Evolutionary conservation across 495 filamentous ascomycete species (phyloP).

Genomic region (Xylaria grammica): DNA sequence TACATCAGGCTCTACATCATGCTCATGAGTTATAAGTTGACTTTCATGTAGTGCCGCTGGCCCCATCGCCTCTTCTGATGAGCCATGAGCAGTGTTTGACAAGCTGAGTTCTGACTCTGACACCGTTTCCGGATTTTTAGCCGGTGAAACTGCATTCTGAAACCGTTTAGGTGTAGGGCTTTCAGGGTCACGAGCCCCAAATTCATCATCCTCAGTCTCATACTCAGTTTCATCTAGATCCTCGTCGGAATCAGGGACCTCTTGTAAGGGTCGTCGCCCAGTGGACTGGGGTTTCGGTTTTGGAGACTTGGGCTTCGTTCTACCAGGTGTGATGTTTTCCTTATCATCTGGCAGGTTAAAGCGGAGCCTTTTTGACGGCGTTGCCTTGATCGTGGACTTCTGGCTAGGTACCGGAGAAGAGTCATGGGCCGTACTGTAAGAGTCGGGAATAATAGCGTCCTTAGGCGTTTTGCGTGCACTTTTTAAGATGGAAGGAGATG

Average conservation of each 20-base stretch:
- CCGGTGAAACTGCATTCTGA: background rate
- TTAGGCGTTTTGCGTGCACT: slow-evolving; percentile 33
- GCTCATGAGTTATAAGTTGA: background rate
- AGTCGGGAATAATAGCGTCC: slow-evolving; percentile 44
- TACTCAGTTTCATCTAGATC: slow-evolving; percentile 36
- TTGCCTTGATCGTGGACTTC: slow-evolving; percentile 23
- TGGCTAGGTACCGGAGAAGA: slow-evolving; percentile 19
- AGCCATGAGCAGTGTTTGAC: background rate
- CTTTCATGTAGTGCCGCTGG: background rate
- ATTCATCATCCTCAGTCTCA: slow-evolving; percentile 33
- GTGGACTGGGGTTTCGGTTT: slow-evolving; percentile 25
- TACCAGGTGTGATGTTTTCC: slow-evolving; percentile 37
- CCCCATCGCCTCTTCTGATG: background rate
- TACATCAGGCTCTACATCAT: too few species aligned
- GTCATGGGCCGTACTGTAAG: slow-evolving; percentile 42
- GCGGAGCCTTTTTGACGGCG: slow-evolving; percentile 28
- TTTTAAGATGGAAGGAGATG: slow-evolving; percentile 34
- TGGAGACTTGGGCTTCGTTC: slow-evolving; percentile 29
- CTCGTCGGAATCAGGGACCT: slow-evolving; percentile 45
- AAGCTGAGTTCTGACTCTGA: background rate
- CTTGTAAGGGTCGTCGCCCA: slow-evolving; percentile 27
- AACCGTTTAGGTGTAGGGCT: slow-evolving; percentile 16
- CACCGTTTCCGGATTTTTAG: slow-evolving; percentile 6
- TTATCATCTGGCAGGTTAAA: slow-evolving; percentile 34
- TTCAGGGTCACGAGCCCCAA: slow-evolving; percentile 15